phyloP scores from a whole-genome alignment of 176 grass and related monocot species.

The Dactylis glomerata region DNA sequence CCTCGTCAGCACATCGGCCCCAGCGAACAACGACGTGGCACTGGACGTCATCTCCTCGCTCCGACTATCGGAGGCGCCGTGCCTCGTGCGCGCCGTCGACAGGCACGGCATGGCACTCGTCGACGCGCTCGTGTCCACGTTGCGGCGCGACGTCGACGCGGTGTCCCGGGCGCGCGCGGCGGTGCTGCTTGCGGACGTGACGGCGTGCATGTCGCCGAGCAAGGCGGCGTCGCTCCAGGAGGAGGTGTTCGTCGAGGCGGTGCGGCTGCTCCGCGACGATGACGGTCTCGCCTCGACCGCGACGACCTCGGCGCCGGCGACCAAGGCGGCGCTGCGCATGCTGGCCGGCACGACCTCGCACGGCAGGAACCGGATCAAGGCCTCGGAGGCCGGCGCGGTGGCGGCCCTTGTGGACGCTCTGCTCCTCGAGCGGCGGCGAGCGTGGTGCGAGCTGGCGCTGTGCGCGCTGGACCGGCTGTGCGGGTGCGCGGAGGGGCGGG shows the following conservation, averaged over 20 bases:
- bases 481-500: constrained; percentile 68
- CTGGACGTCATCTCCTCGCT: constrained; percentile 49
- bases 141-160: constrained; percentile 37
- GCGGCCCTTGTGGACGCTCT: constrained; percentile 43
- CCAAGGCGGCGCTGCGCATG: constrained; percentile 55
- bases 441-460: constrained; percentile 54
- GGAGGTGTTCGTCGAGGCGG: constrained; percentile 36
- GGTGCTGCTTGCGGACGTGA: constrained; percentile 32
- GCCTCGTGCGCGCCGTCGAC: constrained; percentile 11
- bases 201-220: constrained; percentile 22
- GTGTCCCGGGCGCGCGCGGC: constrained; percentile 39
- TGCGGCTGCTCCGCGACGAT: constrained; percentile 38
- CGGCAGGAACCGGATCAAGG: constrained; percentile 66
- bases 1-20: neutral
- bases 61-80: constrained; percentile 31
- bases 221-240: constrained; percentile 25
- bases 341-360: constrained; percentile 15
- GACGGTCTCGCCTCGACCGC: neutral
- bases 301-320: constrained; percentile 39
- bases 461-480: constrained; percentile 64
- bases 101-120: constrained; percentile 31
- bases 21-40: constrained; percentile 14
- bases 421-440: constrained; percentile 20
- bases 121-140: constrained; percentile 28
- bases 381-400: constrained; percentile 58